Evolutionary conservation across 2,329 filamentous ascomycete species (phyloP).

Genomic region (Diaporthe velutina): DNA sequence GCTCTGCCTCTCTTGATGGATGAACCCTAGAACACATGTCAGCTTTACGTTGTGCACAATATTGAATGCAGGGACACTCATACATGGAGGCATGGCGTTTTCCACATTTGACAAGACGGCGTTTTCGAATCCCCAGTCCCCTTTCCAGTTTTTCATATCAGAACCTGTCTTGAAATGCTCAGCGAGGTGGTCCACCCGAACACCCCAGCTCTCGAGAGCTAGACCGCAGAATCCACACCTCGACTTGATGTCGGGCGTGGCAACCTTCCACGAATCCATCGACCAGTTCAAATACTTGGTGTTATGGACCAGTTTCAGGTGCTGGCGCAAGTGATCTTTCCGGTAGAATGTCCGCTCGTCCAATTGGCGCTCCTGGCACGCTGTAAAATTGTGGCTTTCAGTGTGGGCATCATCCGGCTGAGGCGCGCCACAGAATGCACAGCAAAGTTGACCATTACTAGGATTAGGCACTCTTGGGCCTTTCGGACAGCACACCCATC

Average conservation of each 20-base stretch:
- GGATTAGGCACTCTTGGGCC: slow-evolving; percentile 69
- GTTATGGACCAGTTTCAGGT: slow-evolving; percentile 72
- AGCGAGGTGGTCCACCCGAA: slow-evolving; percentile 73
- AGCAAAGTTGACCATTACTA: slow-evolving; percentile 68
- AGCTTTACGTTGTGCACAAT: background rate
- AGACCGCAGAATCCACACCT: slow-evolving; percentile 76
- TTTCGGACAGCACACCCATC: slow-evolving; percentile 74
- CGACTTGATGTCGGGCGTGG: slow-evolving; percentile 71
- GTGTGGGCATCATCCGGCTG: slow-evolving; percentile 69
- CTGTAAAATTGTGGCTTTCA: slow-evolving; percentile 70
- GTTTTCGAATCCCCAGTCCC: slow-evolving; percentile 76
- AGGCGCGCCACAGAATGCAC: slow-evolving; percentile 70
- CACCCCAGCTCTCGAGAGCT: slow-evolving; percentile 72
- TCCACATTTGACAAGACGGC: slow-evolving; percentile 73
- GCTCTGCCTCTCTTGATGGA: slow-evolving; percentile 72
- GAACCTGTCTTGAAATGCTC: slow-evolving; percentile 76
- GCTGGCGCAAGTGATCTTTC: slow-evolving; percentile 77
- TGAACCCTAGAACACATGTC: slow-evolving; percentile 64
- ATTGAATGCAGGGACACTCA: slow-evolving; percentile 51
- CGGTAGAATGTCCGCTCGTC: slow-evolving; percentile 76
- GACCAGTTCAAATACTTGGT: slow-evolving; percentile 74
- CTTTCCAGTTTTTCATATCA: slow-evolving; percentile 78
- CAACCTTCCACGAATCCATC: slow-evolving; percentile 74
- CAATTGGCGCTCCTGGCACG: slow-evolving; percentile 75
- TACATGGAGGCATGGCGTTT: slow-evolving; percentile 76